A percentile compares a stretch with the other conserved stretches of the same genome.
Evolutionary conservation across 2,329 filamentous ascomycete species (phyloP).

Genomic region (Fusarium agapanthi): DNA sequence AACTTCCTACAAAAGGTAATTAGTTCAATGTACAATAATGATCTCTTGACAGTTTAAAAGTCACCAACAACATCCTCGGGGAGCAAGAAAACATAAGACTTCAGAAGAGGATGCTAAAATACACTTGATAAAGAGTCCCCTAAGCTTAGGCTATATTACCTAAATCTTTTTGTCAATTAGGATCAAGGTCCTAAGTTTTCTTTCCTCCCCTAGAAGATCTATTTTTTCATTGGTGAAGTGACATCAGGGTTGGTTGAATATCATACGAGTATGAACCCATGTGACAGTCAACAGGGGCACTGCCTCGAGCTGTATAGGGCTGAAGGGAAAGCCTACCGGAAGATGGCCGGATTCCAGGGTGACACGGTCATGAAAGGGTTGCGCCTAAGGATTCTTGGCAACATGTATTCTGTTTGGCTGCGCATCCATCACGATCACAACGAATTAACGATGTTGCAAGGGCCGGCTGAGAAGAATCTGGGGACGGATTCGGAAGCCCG

Average conservation of each 20-base stretch:
- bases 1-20: not conserved
- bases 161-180: not conserved
- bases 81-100: not conserved
- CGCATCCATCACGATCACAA: slow-evolving; percentile 15
- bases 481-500: slow-evolving; percentile 19
- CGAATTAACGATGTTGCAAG: slow-evolving; percentile 7
- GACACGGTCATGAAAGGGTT: slow-evolving; percentile 15
- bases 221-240: not conserved
- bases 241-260: not conserved
- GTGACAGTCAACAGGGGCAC: slow-evolving; percentile 4
- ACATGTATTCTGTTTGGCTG: slow-evolving; percentile 8
- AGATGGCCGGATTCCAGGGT: slow-evolving; percentile 37
- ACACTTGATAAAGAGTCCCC: not conserved
- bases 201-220: not conserved
- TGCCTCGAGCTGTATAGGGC: slow-evolving; percentile 27
- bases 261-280: not conserved
- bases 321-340: slow-evolving; percentile 33
- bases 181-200: not conserved
- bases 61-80: not conserved
- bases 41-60: not conserved
- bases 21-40: not conserved
- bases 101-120: not conserved
- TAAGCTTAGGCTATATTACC: not conserved
- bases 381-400: slow-evolving; percentile 28
- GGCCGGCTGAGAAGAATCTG: slow-evolving; percentile 8